Evolutionary conservation across 805 yeast species (phyloP).

Genomic region (Teunomyces aglyptinius): DNA sequence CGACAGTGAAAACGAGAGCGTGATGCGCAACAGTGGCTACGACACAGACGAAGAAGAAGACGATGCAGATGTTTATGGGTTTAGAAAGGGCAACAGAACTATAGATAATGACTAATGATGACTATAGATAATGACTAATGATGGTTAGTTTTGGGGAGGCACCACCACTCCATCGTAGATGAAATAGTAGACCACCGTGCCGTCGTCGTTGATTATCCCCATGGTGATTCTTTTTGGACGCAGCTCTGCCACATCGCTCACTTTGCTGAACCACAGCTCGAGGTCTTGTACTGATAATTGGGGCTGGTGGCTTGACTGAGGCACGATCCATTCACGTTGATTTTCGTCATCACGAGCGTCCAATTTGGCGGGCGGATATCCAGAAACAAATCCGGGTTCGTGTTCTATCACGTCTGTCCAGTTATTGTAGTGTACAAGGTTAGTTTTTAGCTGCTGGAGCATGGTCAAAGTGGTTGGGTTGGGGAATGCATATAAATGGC

Average conservation of each 20-base stretch:
- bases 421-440: slow-evolving; percentile 43
- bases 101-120: not conserved
- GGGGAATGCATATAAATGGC: not conserved
- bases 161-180: slow-evolving; percentile 63
- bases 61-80: slow-evolving; percentile 4
- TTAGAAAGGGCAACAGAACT: not conserved
- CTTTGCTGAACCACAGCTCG: slow-evolving; percentile 36
- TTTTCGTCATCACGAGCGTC: slow-evolving; percentile 19
- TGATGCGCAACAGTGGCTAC: slow-evolving; percentile 9
- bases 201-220: slow-evolving; percentile 62
- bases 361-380: slow-evolving; percentile 29
- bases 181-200: slow-evolving; percentile 69
- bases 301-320: slow-evolving; percentile 22
- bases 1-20: slow-evolving; percentile 5
- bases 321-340: slow-evolving; percentile 42
- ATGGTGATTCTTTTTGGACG: slow-evolving; percentile 49
- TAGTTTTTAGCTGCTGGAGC: slow-evolving; percentile 33
- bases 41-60: slow-evolving; percentile 8
- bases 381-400: slow-evolving; percentile 20
- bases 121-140: not conserved
- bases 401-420: slow-evolving; percentile 41
- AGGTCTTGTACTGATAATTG: slow-evolving; percentile 37
- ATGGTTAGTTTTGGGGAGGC: slow-evolving; percentile 54
- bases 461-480: not conserved
- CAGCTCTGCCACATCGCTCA: slow-evolving; percentile 13